phyloP scores from a whole-genome alignment of 2,329 filamentous ascomycete genomes.

The Aspergillus awamori region DNA sequence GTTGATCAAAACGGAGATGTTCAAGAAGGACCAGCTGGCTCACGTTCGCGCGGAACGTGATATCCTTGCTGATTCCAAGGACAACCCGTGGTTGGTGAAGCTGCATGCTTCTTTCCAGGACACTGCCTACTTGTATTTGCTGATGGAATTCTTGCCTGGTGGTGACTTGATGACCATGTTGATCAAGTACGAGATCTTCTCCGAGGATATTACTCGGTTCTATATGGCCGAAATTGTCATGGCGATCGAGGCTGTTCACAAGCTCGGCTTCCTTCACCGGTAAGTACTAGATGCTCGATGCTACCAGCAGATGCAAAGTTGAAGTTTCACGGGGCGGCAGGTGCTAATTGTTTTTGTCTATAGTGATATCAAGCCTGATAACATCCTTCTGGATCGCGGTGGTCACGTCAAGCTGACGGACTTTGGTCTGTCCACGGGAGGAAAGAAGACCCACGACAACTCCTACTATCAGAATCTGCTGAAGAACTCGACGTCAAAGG shows the following conservation, averaged over 20 bases:
- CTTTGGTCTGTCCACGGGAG: conserved; percentile 95
- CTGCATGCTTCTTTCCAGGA: conserved; percentile 98
- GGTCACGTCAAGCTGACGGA: conserved; percentile 98
- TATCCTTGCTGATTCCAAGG: conserved; percentile 90
- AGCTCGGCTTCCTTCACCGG: conserved; percentile 97
- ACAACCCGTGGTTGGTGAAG: conserved; percentile 99
- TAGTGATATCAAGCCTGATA: conserved; percentile 98
- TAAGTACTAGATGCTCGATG: conserved; percentile 50
- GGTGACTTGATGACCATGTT: conserved; percentile 99
- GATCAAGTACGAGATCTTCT: conserved; percentile 99
- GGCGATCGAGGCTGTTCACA: conserved; percentile 98
- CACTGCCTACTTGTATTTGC: conserved; percentile 92
- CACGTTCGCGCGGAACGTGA: conserved; percentile 97
- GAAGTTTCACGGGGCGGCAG: background rate
- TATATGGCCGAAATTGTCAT: conserved; percentile 98
- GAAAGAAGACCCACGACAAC: conserved; percentile 96
- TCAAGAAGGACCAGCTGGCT: conserved; percentile 97
- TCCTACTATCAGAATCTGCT: conserved; percentile 97
- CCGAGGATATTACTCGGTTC: conserved; percentile 96
- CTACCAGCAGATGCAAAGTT: background rate
- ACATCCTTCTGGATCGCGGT: conserved; percentile 91
- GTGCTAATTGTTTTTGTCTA: conserved; percentile 4
- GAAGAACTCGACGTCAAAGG: conserved; percentile 71
- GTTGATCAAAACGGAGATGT: conserved; percentile 98
- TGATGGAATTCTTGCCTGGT: conserved; percentile 98